These are phyloP conservation scores for Seiridium cupressi DNA, from an alignment of 2,329 filamentous ascomycete genomes.

Conservation along the genomic window DNA sequence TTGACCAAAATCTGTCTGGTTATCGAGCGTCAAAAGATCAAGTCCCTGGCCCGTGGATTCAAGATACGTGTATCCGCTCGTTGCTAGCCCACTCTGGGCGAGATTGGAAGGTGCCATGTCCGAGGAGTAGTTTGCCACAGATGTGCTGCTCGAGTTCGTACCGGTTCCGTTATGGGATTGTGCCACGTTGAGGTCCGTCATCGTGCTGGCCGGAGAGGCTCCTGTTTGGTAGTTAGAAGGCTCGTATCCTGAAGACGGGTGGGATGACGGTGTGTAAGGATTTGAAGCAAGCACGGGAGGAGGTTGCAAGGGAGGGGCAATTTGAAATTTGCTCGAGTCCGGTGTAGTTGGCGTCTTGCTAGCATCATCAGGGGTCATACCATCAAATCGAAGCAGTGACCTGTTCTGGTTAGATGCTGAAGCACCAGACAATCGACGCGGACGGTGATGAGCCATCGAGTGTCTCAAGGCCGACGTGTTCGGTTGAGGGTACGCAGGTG, in stretches of 20 bases:
- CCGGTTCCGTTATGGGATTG: conserved; percentile 5
- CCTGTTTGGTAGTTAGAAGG: conserved; percentile 32
- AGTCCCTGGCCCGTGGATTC: conserved; percentile 22
- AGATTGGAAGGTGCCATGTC: conserved; percentile 25
- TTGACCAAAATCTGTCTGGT: conserved; percentile 31
- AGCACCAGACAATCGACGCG: neutral
- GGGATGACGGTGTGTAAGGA: conserved; percentile 39
- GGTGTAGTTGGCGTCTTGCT: conserved; percentile 26
- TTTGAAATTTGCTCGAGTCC: conserved; percentile 24
- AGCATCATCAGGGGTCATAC: conserved; percentile 26
- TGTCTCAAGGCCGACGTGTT: conserved; percentile 47
- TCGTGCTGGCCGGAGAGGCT: conserved; percentile 39
- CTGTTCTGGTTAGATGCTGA: conserved; percentile 4
- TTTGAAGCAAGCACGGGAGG: conserved; percentile 17
- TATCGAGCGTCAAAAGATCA: conserved; percentile 30
- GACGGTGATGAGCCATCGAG: conserved; percentile 28
- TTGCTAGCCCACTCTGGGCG: conserved; percentile 26
- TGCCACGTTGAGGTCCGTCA: conserved; percentile 28
- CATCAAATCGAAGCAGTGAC: conserved; percentile 20
- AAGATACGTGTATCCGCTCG: conserved; percentile 28
- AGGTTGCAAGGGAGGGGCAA: conserved; percentile 22
- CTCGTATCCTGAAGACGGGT: conserved; percentile 41
- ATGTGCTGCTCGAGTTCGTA: neutral
- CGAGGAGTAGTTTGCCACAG: conserved; percentile 8
- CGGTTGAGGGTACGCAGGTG: conserved; percentile 47